Evolutionary conservation across 345 rosid species (phyloP), one percentile per base, ranked within the genome.

Genomic region (Eucalyptus marginata): DNA sequence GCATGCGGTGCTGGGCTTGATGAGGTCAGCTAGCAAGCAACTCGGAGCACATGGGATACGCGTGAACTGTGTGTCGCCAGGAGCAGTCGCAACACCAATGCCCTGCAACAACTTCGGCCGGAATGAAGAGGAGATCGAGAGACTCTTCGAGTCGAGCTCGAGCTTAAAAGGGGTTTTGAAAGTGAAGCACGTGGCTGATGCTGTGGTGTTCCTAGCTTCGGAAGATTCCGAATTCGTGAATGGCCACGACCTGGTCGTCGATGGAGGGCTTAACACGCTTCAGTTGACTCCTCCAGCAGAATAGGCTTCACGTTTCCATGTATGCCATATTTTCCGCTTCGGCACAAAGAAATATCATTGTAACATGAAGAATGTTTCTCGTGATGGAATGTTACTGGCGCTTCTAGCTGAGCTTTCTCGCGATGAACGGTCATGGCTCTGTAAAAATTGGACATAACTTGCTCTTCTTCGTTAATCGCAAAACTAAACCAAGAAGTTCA

Each of bases 31-130:
- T 10, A 93, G 94, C 43, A 6, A 43, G 89, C 93, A 91, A 90
- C 90, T 94, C 7, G 95, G 95, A 8, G 87, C 7, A 88, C 87
- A 91, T 27, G 94, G 94, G 14, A 93, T 94, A 13, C 47, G 94
- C 7, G 95, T 91, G 79, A 93, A 94, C 62, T 91, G 89, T 36
- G 91, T 92, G 7, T 91, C 93, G 1, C 95, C 95, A 46, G 88
- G 86, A 10, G 87, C 88, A 13, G 2, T 92, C 29, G 91, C 90
- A 8, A 92, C 93, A 11, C 93, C 94, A 2, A 13, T 91, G 89
- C 56, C 89, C 8, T 46, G 68, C 14, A 4, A 20, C 4, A 8
- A 18, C 50, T 15, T 18, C 5, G 90, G 89, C 46, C n/a, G 46
- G 88, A 49, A 66, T 1, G 86, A 13, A 50, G 93, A 89, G 56